Evolutionary conservation across 1,139 yeast species (phyloP).

Genomic region (Nakaseomyces kungkrabaensis): DNA sequence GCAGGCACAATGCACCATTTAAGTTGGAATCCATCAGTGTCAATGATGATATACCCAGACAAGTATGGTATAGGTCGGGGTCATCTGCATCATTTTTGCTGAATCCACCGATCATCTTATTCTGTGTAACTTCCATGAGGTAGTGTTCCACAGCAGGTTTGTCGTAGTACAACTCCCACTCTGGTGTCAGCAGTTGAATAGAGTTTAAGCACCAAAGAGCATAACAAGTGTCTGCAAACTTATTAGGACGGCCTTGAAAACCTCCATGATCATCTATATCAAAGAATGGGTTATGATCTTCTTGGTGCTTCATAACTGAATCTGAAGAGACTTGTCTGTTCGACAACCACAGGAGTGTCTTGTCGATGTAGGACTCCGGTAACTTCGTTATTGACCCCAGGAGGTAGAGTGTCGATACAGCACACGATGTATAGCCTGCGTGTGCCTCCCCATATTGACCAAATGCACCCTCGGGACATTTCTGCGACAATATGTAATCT

Average conservation of each 20-base stretch:
- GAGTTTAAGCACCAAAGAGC: slow-evolving; percentile 79
- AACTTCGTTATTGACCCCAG: slow-evolving; percentile 29
- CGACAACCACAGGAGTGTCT: slow-evolving; percentile 48
- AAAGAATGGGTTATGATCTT: slow-evolving; percentile 21
- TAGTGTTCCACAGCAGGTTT: slow-evolving; percentile 34
- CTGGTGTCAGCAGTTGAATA: slow-evolving; percentile 32
- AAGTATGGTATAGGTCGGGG: slow-evolving; percentile 69
- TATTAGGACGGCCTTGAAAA: slow-evolving; percentile 80
- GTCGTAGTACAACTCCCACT: slow-evolving; percentile 32
- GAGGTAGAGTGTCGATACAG: slow-evolving; percentile 51
- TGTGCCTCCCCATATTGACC: slow-evolving; percentile 63
- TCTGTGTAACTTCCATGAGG: slow-evolving; percentile 54
- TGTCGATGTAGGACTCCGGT: slow-evolving; percentile 15
- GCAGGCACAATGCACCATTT: slow-evolving; percentile 25
- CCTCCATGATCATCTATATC: slow-evolving; percentile 50
- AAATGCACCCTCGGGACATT: slow-evolving; percentile 60
- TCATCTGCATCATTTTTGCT: slow-evolving; percentile 51
- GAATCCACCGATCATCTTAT: slow-evolving; percentile 68
- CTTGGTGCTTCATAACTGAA: slow-evolving; percentile 24
- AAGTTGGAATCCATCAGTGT: slow-evolving; percentile 34
- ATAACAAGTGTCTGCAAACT: slow-evolving; percentile 83
- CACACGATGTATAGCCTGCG: slow-evolving; percentile 84
- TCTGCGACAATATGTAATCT: slow-evolving; percentile 36
- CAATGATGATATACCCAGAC: slow-evolving; percentile 49
- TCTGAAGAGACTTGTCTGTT: slow-evolving; percentile 46